These are phyloP conservation scores for Pichia nanzhaoensis DNA, from an alignment of 805 yeast genomes.

Conservation along the genomic window DNA sequence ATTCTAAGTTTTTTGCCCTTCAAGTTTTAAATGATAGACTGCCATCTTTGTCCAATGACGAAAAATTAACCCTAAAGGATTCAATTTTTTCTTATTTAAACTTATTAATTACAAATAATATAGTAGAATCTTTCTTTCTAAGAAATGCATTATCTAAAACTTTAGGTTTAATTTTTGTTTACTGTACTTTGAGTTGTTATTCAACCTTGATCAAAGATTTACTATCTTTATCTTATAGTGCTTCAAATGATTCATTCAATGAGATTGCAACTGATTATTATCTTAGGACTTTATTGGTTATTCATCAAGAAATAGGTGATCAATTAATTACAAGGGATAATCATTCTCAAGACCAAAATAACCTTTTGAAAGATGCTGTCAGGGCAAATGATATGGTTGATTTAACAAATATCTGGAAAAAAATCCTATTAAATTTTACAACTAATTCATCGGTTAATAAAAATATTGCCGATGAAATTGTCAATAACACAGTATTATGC, in stretches of 20 bases:
- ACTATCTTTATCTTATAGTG: constrained; percentile 29
- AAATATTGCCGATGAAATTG: constrained; percentile 35
- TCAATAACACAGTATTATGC: constrained; percentile 52
- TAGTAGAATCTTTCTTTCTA: constrained; percentile 36
- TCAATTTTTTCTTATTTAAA: constrained; percentile 42
- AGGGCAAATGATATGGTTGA: constrained; percentile 67
- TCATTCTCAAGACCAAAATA: constrained; percentile 57
- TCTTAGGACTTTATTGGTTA: constrained; percentile 60
- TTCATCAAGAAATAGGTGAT: constrained; percentile 92
- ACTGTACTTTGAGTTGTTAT: constrained; percentile 44
- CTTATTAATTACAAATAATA: constrained; percentile 18
- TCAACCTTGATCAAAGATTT: constrained; percentile 45
- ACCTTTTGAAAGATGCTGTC: constrained; percentile 71
- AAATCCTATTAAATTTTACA: constrained; percentile 39
- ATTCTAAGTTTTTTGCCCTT: constrained; percentile 57
- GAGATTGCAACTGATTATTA: constrained; percentile 60
- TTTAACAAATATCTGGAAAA: constrained; percentile 63
- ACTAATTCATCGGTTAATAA: constrained; percentile 12
- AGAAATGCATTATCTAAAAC: constrained; percentile 55
- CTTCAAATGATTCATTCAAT: constrained; percentile 28
- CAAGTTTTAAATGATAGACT: constrained; percentile 63
- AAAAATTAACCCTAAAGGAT: constrained; percentile 40
- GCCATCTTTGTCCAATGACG: constrained; percentile 37
- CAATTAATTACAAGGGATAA: constrained; percentile 70
- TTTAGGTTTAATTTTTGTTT: constrained; percentile 44